These are phyloP conservation scores for Penicillium alfredii DNA, from an alignment of 495 filamentous ascomycete species.

Conservation along the genomic window DNA sequence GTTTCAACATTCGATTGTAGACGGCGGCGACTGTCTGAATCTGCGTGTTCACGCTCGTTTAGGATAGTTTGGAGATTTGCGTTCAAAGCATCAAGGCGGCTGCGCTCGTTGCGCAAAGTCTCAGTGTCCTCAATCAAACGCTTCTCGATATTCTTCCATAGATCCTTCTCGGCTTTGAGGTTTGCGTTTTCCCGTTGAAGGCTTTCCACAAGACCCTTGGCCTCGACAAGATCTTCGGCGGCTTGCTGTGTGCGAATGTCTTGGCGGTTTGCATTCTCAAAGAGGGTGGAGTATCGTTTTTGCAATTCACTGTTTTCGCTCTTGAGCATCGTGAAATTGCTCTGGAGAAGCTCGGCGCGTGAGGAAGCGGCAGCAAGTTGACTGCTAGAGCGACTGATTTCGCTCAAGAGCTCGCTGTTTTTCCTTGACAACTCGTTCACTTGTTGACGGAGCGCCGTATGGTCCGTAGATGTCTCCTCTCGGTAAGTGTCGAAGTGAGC, in stretches of 20 bases:
- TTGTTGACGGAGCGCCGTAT: slow-evolving; percentile 77
- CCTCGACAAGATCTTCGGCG: slow-evolving; percentile 87
- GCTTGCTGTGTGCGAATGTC: slow-evolving; percentile 86
- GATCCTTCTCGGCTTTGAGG: slow-evolving; percentile 82
- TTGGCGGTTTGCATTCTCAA: slow-evolving; percentile 80
- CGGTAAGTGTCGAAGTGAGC: slow-evolving; percentile 85
- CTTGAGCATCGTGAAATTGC: slow-evolving; percentile 75
- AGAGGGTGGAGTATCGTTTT: slow-evolving; percentile 65
- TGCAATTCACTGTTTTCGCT: slow-evolving; percentile 79
- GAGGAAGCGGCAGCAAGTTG: slow-evolving; percentile 75
- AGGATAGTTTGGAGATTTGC: slow-evolving; percentile 75
- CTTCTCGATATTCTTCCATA: slow-evolving; percentile 88
- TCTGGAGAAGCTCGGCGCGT: slow-evolving; percentile 84
- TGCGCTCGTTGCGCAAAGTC: slow-evolving; percentile 72
- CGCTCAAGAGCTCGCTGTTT: slow-evolving; percentile 73
- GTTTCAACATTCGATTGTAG: slow-evolving; percentile 70
- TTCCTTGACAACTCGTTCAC: slow-evolving; percentile 73
- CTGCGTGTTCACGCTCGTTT: slow-evolving; percentile 83
- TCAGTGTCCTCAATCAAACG: slow-evolving; percentile 82
- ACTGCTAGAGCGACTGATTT: slow-evolving; percentile 69
- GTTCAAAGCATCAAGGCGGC: slow-evolving; percentile 71
- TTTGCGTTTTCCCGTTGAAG: slow-evolving; percentile 88
- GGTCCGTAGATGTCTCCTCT: slow-evolving; percentile 73
- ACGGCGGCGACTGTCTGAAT: slow-evolving; percentile 71
- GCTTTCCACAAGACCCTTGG: slow-evolving; percentile 72